Evolutionary conservation across 352 stramenopile genomes (phyloP), one percentile per base, ranked within the genome.

Genomic region (Globisporangium apiculatum): DNA sequence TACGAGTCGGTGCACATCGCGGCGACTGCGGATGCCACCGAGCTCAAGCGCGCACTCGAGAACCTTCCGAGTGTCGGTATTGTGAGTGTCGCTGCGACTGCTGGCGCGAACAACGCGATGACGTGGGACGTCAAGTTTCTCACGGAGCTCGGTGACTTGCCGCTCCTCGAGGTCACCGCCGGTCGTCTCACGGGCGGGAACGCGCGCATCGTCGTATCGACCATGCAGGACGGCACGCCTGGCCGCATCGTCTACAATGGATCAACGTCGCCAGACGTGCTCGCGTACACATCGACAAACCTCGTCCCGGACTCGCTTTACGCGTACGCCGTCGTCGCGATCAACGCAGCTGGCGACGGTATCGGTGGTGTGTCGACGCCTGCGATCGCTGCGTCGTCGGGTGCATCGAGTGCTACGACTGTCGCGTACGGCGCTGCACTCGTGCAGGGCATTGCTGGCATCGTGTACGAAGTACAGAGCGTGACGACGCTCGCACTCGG

Each of bases 401-500:
- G 95, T 9, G 94, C 96, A 4, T 85, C 76, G 18, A 82, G 94
- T 24, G 67, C 61, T 4, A 77, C 87, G 64, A 98, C 94, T 7
- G 87, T 89, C n/a, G 94, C 94, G 1, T 89, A 82, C 7, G 96
- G 96, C 5, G 62, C 83, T 41, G 77, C 92, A 3, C 67, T 99
- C 18, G 54, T 59, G 1, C 79, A 87, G 52, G 96, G 96, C 15
- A 98, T 98, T 68, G 86, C 94, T 11, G 94, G 95, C 4, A 79
- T 96, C 38, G 91, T 99, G 24, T 96, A 96, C 55, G 96, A 99
- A 73, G 89, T 97, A 40, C 96, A 99, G 72, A 95, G 79, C 14
- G 72, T 99, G 12, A 78, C 65, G 18, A 89, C 87, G 0, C 75
- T 18, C 8, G 60, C 53, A 6, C 48, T 87, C 1, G 69, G 50